phyloP scores from a whole-genome alignment of 371 early-diverging fungal genomes.

The Mortierella sp. region DNA sequence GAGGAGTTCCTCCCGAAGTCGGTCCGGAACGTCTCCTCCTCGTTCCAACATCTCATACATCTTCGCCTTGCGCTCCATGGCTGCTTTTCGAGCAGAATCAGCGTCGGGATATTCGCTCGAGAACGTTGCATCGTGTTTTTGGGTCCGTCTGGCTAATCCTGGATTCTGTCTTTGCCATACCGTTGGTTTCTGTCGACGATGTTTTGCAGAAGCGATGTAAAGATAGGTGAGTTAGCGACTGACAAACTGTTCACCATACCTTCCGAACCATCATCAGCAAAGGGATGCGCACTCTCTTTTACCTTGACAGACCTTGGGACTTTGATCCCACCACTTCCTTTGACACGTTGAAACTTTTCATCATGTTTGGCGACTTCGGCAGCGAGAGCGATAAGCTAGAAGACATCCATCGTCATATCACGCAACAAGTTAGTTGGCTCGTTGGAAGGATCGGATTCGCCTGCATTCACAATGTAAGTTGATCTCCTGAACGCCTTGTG shows the following conservation, averaged over 20 bases:
- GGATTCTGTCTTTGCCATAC: conserved; percentile 70
- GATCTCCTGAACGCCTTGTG: no score
- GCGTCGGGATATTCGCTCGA: conserved; percentile 15
- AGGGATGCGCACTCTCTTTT: no score
- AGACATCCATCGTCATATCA: neutral
- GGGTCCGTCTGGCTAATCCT: conserved; percentile 60
- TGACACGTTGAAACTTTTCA: conserved; percentile 26
- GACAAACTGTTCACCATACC: no score
- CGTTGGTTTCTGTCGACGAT: conserved; percentile 60
- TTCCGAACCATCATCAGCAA: no score
- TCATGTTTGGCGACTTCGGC: conserved; percentile 46
- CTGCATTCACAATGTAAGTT: no score
- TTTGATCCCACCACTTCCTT: conserved; percentile 21
- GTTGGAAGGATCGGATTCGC: neutral
- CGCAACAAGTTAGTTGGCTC: no score
- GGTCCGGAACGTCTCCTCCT: conserved; percentile 54
- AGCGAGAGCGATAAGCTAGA: conserved; percentile 39
- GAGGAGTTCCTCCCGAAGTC: conserved; percentile 47
- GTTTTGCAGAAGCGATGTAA: no score
- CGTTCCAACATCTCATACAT: conserved; percentile 64
- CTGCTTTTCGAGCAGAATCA: conserved; percentile 59
- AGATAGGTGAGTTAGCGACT: no score
- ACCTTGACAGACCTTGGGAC: conserved; percentile 40
- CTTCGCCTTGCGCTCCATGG: conserved; percentile 73
- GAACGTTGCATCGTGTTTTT: conserved; percentile 25